These are phyloP conservation scores for Primulina huaijiensis DNA, from an alignment of 257 asterid species.

Conservation along the genomic window DNA sequence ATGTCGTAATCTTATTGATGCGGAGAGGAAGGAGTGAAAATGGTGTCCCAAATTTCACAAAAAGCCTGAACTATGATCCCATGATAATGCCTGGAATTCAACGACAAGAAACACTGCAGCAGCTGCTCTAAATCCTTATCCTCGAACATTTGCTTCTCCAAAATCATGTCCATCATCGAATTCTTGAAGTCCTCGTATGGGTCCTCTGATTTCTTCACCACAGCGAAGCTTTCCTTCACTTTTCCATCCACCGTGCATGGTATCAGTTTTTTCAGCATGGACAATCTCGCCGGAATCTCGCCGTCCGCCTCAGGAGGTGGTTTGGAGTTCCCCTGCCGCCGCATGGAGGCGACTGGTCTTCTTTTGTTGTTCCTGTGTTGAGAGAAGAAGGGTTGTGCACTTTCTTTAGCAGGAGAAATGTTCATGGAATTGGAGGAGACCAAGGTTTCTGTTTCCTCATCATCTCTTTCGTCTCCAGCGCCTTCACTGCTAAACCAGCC, in stretches of 20 bases:
- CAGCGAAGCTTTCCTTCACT: slow-evolving; percentile 48
- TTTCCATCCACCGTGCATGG: slow-evolving; percentile 45
- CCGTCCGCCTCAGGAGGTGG: slow-evolving; percentile 8
- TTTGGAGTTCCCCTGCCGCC: slow-evolving; percentile 6
- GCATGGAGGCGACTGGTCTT: too few relatives aligned
- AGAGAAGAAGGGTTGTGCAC: too few relatives aligned
- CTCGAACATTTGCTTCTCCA: slow-evolving; percentile 83
- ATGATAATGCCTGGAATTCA: slow-evolving; percentile 64
- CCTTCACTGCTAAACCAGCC: too few relatives aligned
- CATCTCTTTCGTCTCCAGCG: too few relatives aligned
- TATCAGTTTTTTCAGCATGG: slow-evolving; percentile 39
- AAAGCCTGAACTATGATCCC: slow-evolving; percentile 63
- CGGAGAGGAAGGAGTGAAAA: slow-evolving; percentile 29
- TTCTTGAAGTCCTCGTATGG: slow-evolving; percentile 81
- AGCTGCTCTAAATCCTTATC: slow-evolving; percentile 64
- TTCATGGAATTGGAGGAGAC: too few relatives aligned
- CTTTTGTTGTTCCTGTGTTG: too few relatives aligned
- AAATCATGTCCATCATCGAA: slow-evolving; percentile 87
- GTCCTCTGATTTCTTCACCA: slow-evolving; percentile 71
- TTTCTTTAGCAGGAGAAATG: too few relatives aligned
- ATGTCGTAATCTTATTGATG: background rate
- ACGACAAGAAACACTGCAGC: slow-evolving; percentile 68
- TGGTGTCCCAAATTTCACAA: slow-evolving; percentile 57
- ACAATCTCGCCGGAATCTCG: slow-evolving; percentile 63
- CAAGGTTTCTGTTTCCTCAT: too few relatives aligned